Conservation (phyloP, 164 flowering plant genomes). For the Magnolia sinica region DNA sequence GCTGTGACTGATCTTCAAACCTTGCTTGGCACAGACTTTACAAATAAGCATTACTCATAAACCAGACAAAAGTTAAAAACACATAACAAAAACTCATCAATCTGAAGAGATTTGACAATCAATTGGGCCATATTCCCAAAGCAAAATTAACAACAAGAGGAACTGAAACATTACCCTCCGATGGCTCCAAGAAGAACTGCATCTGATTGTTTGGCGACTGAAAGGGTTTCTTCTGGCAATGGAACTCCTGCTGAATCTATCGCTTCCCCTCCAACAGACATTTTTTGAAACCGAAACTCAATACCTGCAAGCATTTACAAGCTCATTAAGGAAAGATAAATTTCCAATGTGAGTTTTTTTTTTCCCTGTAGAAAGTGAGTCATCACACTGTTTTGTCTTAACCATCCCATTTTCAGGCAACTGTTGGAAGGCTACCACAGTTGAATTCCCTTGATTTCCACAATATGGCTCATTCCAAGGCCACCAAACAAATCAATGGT, state of each 20-base stretch:
- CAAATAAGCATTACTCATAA: neutral
- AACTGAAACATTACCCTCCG: conserved; percentile 63
- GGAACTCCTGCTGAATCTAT: conserved; percentile 89
- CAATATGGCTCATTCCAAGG: too few species aligned
- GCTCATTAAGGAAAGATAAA: neutral
- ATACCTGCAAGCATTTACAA: conserved; percentile 41
- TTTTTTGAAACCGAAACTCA: conserved; percentile 65
- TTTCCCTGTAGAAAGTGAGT: too few species aligned
- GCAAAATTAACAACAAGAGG: neutral
- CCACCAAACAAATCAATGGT: too few species aligned
- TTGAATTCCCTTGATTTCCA: too few species aligned
- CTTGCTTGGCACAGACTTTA: neutral
- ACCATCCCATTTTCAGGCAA: too few species aligned
- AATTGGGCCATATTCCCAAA: neutral
- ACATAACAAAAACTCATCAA: neutral
- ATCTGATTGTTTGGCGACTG: conserved; percentile 68
- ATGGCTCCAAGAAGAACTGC: conserved; percentile 97
- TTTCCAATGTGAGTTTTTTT: neutral
- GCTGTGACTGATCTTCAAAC: neutral
- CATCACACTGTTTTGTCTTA: too few species aligned
- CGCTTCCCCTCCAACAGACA: conserved; percentile 91
- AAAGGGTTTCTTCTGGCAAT: conserved; percentile 87
- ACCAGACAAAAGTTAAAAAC: neutral
- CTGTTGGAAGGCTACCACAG: too few species aligned
- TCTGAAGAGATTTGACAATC: neutral